Evolutionary conservation across 169 alveolate genomes (phyloP), one percentile per base, ranked within the genome.

Genomic region (Eimeria zaria): DNA sequence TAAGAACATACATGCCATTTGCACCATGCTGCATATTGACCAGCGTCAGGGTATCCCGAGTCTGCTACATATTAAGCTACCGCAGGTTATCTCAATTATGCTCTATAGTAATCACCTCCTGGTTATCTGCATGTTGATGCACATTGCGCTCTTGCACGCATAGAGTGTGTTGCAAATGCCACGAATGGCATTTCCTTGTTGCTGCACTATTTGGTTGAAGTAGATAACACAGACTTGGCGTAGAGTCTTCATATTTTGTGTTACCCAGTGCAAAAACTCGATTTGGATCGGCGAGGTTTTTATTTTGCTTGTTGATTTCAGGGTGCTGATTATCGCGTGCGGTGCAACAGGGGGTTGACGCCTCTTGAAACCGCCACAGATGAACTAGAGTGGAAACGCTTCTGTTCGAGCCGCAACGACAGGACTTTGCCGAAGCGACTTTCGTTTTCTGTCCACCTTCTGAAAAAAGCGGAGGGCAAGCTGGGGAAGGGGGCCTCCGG

Each of bases 311-410:
- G 14, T 0, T 64, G 81, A 18, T 14, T 24, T 5, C 83, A 87
- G 93, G 83, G 93, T 0, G 93, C 93, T 41, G 80, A 87, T 48
- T 44, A 39, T 51, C 78, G 71, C 41, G 67, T 87, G 48, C 36
- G 46, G 20, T 87, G 93, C 81, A 62, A n/a, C 30, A 14, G 44
- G 80, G 80, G 80, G 22, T 24, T 60, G 81, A 87, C 93, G 22
- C 51, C 93, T 9, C 64, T 87, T 73, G 81, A 87, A 44, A 73
- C 41, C 41, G 93, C 93, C 12, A 41, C 80, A 16, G 62, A 60
- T 87, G 93, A 87, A 48, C 67, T 87, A 67, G 44, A 36, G 18
- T 87, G 93, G 93, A 87, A 87, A 24, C 93, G 93, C 33, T 69
- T 60, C n/a, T 87, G 93, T 62, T 60, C 81, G 20, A 87, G 55